Conservation (phyloP, 768 basidiomycete genomes). For the Daedaleopsis sinensis region DNA sequence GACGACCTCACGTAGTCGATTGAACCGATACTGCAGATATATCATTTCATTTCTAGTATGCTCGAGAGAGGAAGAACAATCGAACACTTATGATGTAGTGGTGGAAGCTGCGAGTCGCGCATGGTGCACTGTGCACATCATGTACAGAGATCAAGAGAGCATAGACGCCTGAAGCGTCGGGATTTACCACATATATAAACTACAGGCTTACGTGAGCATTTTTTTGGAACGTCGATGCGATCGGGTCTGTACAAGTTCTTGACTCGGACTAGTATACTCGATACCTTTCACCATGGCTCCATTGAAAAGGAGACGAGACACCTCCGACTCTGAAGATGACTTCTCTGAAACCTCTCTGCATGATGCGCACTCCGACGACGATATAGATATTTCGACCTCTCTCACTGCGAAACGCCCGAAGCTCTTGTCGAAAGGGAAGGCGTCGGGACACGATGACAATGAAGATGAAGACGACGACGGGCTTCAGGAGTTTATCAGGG, state of each 20-base stretch:
- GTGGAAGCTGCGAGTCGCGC: too few species aligned
- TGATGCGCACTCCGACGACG: slow-evolving; percentile 31
- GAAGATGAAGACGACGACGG: slow-evolving; percentile 53
- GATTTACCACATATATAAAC: neutral
- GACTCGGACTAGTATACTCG: neutral
- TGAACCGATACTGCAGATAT: too few species aligned
- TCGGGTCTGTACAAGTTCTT: neutral
- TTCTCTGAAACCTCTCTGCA: slow-evolving; percentile 16
- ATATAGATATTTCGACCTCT: slow-evolving; percentile 66
- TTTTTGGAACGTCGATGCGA: slow-evolving; percentile 2
- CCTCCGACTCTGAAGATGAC: slow-evolving; percentile 3
- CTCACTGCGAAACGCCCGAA: slow-evolving; percentile 44
- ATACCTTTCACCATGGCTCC: slow-evolving; percentile 2
- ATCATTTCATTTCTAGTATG: too few species aligned
- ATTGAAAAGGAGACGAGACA: slow-evolving; percentile 13
- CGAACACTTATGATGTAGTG: too few species aligned
- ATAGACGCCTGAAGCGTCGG: too few species aligned
- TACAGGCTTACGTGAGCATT: slow-evolving; percentile 10
- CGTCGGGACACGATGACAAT: slow-evolving; percentile 17
- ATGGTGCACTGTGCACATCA: too few species aligned
- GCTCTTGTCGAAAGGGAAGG: neutral
- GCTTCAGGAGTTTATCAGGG: slow-evolving; percentile 64
- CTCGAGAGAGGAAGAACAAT: too few species aligned
- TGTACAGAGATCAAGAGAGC: too few species aligned
- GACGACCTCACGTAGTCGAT: too few species aligned